These are phyloP conservation scores for Vicia villosa DNA, from an alignment of 306 rosid species.

Conservation along the genomic window DNA sequence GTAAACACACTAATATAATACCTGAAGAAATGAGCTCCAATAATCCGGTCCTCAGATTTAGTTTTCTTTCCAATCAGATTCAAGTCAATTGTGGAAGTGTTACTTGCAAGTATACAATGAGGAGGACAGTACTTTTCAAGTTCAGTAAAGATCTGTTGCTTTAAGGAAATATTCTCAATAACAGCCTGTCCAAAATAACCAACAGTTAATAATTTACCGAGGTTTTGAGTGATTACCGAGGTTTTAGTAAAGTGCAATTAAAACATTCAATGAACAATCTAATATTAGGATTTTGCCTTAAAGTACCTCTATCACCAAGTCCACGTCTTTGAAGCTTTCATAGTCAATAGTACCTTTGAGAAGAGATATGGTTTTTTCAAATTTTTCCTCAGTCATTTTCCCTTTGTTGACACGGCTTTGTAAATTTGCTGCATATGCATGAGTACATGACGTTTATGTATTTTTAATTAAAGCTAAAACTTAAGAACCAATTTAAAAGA, in stretches of 20 bases:
- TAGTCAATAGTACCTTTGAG: slow-evolving; percentile 76
- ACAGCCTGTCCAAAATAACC: slow-evolving; percentile 72
- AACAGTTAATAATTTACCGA: slow-evolving; percentile 23
- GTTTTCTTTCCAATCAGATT: slow-evolving; percentile 83
- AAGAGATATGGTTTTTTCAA: slow-evolving; percentile 70
- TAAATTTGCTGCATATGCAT: slow-evolving; percentile 69
- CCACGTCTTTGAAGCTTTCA: slow-evolving; percentile 82
- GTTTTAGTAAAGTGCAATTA: slow-evolving; percentile 26
- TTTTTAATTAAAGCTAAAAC: slow-evolving; percentile 12
- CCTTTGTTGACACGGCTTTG: slow-evolving; percentile 91
- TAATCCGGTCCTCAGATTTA: slow-evolving; percentile 71
- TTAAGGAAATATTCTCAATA: slow-evolving; percentile 78
- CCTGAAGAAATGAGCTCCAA: slow-evolving; percentile 99
- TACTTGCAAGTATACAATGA: slow-evolving; percentile 91
- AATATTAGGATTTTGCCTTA: slow-evolving; percentile 8
- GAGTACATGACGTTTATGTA: slow-evolving; percentile 13
- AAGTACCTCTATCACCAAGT: slow-evolving; percentile 93
- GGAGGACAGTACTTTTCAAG: slow-evolving; percentile 87
- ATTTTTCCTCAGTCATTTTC: slow-evolving; percentile 68
- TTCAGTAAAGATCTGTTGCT: slow-evolving; percentile 90
- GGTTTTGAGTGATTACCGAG: slow-evolving; percentile 23
- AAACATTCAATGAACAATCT: not conserved
- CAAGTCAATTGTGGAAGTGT: slow-evolving; percentile 97
- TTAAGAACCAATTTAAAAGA: slow-evolving; percentile 32
- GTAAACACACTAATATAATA: slow-evolving; percentile 30